Base-by-base conservation (phyloP, 371 early-diverging fungal genomes). In the Funneliformis caledonium region DNA sequence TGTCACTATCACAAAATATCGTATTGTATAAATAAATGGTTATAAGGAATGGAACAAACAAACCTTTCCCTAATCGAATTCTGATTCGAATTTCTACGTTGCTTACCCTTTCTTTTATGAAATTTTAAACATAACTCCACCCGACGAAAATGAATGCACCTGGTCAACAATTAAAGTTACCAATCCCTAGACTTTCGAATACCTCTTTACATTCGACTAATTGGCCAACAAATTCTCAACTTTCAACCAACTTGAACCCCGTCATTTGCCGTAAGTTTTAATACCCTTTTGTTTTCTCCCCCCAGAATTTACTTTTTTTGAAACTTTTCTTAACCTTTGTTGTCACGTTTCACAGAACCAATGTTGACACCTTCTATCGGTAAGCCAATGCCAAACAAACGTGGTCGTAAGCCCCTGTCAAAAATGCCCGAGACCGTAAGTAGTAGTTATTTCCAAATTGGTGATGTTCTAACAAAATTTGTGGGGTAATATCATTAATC, bases 351-450 rank as follows among this genome's bases (percentile, higher is more conserved):
- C 56, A 56, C 56, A 56, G 56, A 56, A 56, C 56, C 56, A 19
- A 56, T 56, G 56, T 56, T 56, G 6, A 56, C 56, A 6, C 5
- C 52, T 4, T 56, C 56, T 19, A 56, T 56, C 19, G 6, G 56
- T 19, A 56, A 19, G 19, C 56, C 56, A 5, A 5, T 6, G 14
- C 56, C 14, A 12, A 77, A 77, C 19, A 77, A 77, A 65, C 67
- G 78, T 12, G 78, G 78, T 9, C 50, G 78, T 6, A 77, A 77
- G 1, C 78, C 78, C 1, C 6, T 77, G 14, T 37, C 78, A 0
- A 67, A 65, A 47, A 77, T 77, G 78, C 78, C 78, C 10, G 56
- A 56, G 7, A 56, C 56, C 1, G 56, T 56, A 56, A 52, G 52
- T 52, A 16, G 5, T 52, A 0, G 52, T 16, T 6, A 16, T 19